Evolutionary conservation across 495 filamentous ascomycete species (phyloP), one percentile per base, ranked within the genome.

Genomic region (Pseudomonodictys pantanalensis): DNA sequence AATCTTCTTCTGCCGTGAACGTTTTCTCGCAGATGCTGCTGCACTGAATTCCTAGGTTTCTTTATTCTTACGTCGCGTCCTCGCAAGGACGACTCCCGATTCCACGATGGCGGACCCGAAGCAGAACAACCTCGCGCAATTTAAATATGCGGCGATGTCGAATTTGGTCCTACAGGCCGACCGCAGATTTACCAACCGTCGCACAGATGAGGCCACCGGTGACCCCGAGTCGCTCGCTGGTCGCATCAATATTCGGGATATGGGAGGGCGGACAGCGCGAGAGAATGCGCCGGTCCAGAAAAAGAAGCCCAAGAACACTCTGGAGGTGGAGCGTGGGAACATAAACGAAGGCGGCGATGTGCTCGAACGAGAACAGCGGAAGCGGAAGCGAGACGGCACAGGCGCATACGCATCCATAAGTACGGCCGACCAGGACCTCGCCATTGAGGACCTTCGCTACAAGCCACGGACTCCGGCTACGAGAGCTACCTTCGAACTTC

Each of bases 91-190:
- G 44, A 35, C 35, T 23, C 46, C 32, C 30, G 5, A 42, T 39
- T 23, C 38, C 77, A 86, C 74, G 58, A 95, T 95, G 91, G 83
- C 88, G 73, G 91, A 96, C 52, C 52, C 57, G 50, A 81, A 91
- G 58, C 68, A 69, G 42, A 73, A 73, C 78, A 88, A 92, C 85
- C 86, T 95, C 51, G 92, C 89, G 68, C 92, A 97, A 77, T 99
- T 96, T 81, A 99, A 99, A 76, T 99, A 99, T 82, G 89, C 90
- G 85, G 92, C 91, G 73, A 99, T 99, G 93, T 97, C 93, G 79
- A 99, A 99, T 85, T 85, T 99, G 90, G 93, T 99, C 72, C 90
- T 97, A 83, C 92, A 97, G 86, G 92, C 91, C 78, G 93, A 99
- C 79, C 86, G 90, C 75, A 87, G 95, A 71, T 97, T 99, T 72